A percentile compares a stretch with the other conserved stretches of the same genome.
Evolutionary conservation across 2,329 filamentous ascomycete species (phyloP).

Genomic region (Hypomyces perniciosus): DNA sequence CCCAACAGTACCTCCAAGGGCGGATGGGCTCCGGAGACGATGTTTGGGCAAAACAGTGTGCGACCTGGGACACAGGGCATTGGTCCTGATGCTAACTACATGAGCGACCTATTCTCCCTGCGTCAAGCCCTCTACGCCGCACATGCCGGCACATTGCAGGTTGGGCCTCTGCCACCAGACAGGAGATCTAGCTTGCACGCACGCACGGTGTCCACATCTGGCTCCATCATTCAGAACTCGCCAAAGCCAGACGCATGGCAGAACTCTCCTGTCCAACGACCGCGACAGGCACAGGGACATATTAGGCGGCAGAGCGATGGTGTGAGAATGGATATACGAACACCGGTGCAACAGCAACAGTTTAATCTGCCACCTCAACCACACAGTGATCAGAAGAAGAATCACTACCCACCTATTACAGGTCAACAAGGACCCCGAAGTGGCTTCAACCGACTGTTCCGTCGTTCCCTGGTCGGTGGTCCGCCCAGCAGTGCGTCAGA

Average conservation of each 20-base stretch:
- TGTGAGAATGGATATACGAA: conserved; percentile 19
- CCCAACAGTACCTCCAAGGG: conserved; percentile 32
- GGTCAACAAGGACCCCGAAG: conserved; percentile 37
- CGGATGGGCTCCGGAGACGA: conserved; percentile 43
- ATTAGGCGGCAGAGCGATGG: conserved; percentile 26
- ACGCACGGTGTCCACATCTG: conserved; percentile 32
- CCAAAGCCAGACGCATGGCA: conserved; percentile 6
- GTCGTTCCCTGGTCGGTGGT: conserved; percentile 40
- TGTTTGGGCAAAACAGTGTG: conserved; percentile 34
- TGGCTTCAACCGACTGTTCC: conserved; percentile 46
- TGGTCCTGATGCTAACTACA: conserved; percentile 32
- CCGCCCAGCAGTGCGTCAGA: conserved; percentile 13
- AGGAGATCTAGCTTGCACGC: conserved; percentile 50
- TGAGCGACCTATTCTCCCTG: conserved; percentile 41
- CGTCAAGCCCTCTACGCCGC: conserved; percentile 34
- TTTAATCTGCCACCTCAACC: conserved; percentile 14
- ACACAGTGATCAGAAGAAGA: conserved; percentile 29
- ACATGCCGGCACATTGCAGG: conserved; percentile 14
- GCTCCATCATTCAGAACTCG: conserved; percentile 6
- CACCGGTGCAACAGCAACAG: conserved; percentile 21
- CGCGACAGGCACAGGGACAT: conserved; percentile 13
- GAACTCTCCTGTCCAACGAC: conserved; percentile 17
- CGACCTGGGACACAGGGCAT: conserved; percentile 20
- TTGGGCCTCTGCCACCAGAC: conserved; percentile 43
- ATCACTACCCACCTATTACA: conserved; percentile 45